phyloP scores from a whole-genome alignment of 2,329 filamentous ascomycete species.

The Lasiodiplodia sp. region DNA sequence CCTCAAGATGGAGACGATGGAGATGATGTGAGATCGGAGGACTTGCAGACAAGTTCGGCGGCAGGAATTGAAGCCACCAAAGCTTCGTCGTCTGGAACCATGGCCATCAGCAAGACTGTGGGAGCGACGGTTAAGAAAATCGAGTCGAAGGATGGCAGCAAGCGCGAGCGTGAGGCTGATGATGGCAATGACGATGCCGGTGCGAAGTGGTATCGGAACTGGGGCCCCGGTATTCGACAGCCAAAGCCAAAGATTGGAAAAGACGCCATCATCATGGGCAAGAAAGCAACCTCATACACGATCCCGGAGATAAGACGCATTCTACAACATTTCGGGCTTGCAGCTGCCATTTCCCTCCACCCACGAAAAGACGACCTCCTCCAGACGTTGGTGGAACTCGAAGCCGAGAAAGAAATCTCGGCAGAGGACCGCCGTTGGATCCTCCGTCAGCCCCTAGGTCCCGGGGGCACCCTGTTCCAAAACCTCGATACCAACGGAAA shows the following conservation, averaged over 20 bases:
- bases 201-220: background rate
- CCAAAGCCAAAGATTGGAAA: background rate
- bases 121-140: too few species aligned
- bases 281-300: background rate
- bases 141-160: accelerated
- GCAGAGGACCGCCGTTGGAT: background rate
- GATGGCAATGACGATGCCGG: background rate
- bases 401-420: background rate
- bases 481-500: background rate
- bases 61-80: too few species aligned
- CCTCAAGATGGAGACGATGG: too few species aligned
- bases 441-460: background rate
- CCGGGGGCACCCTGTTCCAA: background rate
- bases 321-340: background rate
- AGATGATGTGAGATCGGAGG: too few species aligned
- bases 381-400: background rate
- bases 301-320: background rate
- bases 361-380: background rate
- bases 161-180: background rate
- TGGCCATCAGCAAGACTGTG: too few species aligned
- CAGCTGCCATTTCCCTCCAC: accelerated
- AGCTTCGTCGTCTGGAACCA: too few species aligned
- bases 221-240: background rate
- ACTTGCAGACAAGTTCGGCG: too few species aligned
- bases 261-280: background rate